These are phyloP conservation scores for Xylaria cubensis DNA, from an alignment of 495 filamentous ascomycete species.

Conservation along the genomic window DNA sequence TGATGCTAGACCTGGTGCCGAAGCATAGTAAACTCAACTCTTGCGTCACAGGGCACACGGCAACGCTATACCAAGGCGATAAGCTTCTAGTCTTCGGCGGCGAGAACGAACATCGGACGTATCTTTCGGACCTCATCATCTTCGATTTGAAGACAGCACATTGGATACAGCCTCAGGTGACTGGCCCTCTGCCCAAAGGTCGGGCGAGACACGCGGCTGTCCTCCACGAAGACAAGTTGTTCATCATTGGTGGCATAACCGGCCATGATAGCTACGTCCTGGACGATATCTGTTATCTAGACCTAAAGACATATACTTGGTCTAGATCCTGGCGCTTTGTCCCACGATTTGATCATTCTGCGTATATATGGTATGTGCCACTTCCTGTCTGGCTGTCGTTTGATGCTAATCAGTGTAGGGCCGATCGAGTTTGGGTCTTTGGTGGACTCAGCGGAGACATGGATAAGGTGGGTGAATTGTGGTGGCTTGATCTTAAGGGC, in stretches of 20 bases:
- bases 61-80: constrained; percentile 91
- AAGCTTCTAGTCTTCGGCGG: constrained; percentile 96
- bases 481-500: constrained; percentile 94
- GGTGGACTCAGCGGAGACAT: constrained; percentile 92
- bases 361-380: constrained; percentile 73
- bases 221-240: constrained; percentile 94
- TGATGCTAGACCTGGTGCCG: background rate
- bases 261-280: constrained; percentile 86
- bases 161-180: constrained; percentile 90
- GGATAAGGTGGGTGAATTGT: constrained; percentile 93
- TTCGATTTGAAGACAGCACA: constrained; percentile 91
- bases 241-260: constrained; percentile 88
- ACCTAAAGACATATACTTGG: constrained; percentile 98
- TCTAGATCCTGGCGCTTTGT: constrained; percentile 95
- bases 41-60: constrained; percentile 76
- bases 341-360: constrained; percentile 89
- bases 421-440: constrained; percentile 94
- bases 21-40: constrained; percentile 14
- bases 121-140: constrained; percentile 93
- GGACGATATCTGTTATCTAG: constrained; percentile 94
- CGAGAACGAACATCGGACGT: constrained; percentile 95
- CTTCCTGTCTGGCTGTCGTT: background rate
- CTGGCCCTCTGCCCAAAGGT: constrained; percentile 82
- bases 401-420: constrained; percentile 38
- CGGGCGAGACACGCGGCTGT: constrained; percentile 92